Conservation (phyloP, 139 green algal species). For the Picochlorum sp. region DNA sequence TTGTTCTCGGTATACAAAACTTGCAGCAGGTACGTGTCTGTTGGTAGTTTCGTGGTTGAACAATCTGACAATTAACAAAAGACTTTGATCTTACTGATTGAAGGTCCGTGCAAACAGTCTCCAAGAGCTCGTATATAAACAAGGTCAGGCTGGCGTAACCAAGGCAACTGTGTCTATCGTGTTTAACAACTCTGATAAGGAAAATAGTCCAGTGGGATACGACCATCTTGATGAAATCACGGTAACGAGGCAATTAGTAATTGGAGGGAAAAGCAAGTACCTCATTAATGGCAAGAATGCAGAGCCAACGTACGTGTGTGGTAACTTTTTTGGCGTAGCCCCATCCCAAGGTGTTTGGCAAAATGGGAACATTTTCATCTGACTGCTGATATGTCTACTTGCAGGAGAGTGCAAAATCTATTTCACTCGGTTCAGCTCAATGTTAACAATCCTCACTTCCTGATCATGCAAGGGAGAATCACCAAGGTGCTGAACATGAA, state of each 20-base stretch:
- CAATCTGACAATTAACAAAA: too few relatives aligned
- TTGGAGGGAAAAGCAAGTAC: constrained; percentile 96
- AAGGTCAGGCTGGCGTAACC: constrained; percentile 93
- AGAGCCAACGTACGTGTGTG: constrained; percentile 44
- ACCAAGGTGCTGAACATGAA: constrained; percentile 99
- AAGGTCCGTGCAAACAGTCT: constrained; percentile 86
- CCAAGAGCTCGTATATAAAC: constrained; percentile 98
- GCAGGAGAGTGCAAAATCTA: constrained; percentile 84
- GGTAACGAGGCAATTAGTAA: constrained; percentile 89
- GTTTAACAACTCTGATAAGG: constrained; percentile 88
- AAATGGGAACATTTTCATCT: not conserved
- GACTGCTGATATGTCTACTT: constrained; percentile 10
- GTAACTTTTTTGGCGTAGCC: not conserved
- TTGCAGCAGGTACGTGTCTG: constrained; percentile 58
- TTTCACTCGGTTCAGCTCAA: constrained; percentile 99
- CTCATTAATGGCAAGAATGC: constrained; percentile 90
- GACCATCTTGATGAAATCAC: constrained; percentile 88
- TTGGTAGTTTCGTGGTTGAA: not conserved
- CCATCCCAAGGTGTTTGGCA: too few relatives aligned
- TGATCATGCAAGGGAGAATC: constrained; percentile 99
- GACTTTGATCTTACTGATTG: not conserved
- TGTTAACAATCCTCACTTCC: constrained; percentile 99
- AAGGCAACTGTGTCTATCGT: constrained; percentile 95
- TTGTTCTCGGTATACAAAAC: constrained; percentile 96
- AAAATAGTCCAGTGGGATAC: constrained; percentile 70